phyloP scores from a whole-genome alignment of 2,329 filamentous ascomycete species.

The Fusarium redolens region DNA sequence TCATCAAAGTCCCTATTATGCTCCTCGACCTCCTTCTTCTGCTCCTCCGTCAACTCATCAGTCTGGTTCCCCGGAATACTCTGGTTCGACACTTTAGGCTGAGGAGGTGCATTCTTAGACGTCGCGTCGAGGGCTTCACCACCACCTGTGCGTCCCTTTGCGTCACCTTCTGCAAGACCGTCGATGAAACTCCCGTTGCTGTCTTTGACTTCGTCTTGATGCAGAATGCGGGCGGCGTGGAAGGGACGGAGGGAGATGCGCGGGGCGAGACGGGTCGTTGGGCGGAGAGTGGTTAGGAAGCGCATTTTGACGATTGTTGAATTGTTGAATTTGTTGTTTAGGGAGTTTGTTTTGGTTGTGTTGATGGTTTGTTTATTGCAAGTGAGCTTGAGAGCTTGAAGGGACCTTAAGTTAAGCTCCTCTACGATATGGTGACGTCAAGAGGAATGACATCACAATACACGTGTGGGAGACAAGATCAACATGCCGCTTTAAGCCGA shows the following conservation, averaged over 20 bases:
- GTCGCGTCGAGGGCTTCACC: slow-evolving; percentile 51
- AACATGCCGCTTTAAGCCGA: slow-evolving; percentile 12
- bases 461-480: background rate
- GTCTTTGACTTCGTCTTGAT: slow-evolving; percentile 15
- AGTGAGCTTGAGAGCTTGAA: background rate
- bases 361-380: background rate
- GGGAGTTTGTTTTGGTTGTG: rapidly evolving
- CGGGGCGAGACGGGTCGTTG: slow-evolving; percentile 7
- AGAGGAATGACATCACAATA: slow-evolving; percentile 37
- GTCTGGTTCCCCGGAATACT: slow-evolving; percentile 52
- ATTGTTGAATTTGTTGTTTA: background rate
- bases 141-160: slow-evolving; percentile 54
- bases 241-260: slow-evolving; percentile 23
- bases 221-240: slow-evolving; percentile 6
- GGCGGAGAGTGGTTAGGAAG: slow-evolving; percentile 15
- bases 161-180: slow-evolving; percentile 44
- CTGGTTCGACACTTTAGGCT: slow-evolving; percentile 65
- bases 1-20: slow-evolving; percentile 69
- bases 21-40: slow-evolving; percentile 66
- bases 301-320: slow-evolving; percentile 1
- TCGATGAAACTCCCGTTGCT: slow-evolving; percentile 35
- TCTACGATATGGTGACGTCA: slow-evolving; percentile 34
- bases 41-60: slow-evolving; percentile 58
- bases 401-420: slow-evolving; percentile 17
- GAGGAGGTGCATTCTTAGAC: slow-evolving; percentile 50